Conservation (phyloP, 2,329 filamentous ascomycete genomes). For the Penicillium sp. region DNA sequence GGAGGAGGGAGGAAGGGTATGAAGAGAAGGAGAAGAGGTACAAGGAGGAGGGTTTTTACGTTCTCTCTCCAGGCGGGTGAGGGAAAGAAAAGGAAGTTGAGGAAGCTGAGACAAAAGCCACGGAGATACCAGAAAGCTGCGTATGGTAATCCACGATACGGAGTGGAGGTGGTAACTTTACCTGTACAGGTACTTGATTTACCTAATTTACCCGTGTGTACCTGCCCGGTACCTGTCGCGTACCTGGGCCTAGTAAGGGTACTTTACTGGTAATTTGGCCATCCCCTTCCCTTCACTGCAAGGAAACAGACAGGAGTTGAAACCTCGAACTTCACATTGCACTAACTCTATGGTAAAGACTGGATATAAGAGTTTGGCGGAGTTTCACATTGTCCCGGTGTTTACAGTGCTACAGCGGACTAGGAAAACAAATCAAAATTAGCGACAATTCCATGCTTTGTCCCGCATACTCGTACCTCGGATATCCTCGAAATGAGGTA, state of each 20-base stretch:
- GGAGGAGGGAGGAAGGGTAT: slow-evolving; percentile 35
- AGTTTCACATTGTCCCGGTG: neutral
- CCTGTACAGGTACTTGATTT: neutral
- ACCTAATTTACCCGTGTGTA: neutral
- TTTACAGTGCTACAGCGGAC: neutral
- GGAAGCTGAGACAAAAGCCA: slow-evolving; percentile 29
- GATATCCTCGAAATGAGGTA: neutral
- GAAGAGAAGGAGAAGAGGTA: slow-evolving; percentile 34
- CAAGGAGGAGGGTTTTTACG: slow-evolving; percentile 36
- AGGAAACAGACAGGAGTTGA: slow-evolving; percentile 11
- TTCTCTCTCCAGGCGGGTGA: slow-evolving; percentile 48
- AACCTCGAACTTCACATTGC: slow-evolving; percentile 3
- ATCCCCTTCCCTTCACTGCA: slow-evolving; percentile 7
- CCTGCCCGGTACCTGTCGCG: neutral
- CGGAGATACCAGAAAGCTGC: slow-evolving; percentile 28
- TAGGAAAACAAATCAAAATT: too few relatives aligned
- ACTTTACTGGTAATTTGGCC: neutral
- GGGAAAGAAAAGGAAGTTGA: slow-evolving; percentile 35
- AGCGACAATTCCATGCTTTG: too few relatives aligned
- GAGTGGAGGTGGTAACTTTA: slow-evolving; percentile 23
- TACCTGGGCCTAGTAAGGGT: neutral
- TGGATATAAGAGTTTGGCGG: neutral
- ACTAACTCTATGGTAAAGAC: neutral
- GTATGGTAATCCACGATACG: slow-evolving; percentile 24
- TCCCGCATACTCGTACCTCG: neutral